Percentiles rank a stretch among this genome's conserved stretches.
These are phyloP conservation scores for Juglanconis oblonga DNA, from an alignment of 2,329 filamentous ascomycete genomes.

Conservation along the genomic window DNA sequence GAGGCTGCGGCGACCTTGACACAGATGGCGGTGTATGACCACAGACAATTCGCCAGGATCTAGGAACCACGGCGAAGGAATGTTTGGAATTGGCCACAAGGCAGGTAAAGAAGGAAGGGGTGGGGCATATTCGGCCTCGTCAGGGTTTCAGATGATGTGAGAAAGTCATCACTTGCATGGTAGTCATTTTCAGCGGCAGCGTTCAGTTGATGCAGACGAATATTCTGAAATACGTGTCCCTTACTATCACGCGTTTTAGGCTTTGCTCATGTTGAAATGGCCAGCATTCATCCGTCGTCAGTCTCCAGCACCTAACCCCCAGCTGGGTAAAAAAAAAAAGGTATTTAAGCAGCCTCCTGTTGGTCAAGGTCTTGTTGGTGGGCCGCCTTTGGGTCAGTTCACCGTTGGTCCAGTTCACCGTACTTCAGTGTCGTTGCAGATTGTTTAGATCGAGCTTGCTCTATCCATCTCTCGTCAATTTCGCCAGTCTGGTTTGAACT, in stretches of 20 bases:
- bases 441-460: not conserved
- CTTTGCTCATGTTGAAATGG: not conserved
- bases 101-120: not conserved
- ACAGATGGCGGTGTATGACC: slow-evolving; percentile 13
- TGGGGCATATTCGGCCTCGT: not conserved
- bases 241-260: not conserved
- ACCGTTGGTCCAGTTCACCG: no score
- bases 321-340: no score
- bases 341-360: no score
- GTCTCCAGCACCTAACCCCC: no score
- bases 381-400: no score
- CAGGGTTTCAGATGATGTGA: not conserved
- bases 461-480: not conserved
- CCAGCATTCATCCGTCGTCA: no score
- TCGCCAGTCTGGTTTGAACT: not conserved
- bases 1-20: slow-evolving; percentile 15
- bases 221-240: not conserved
- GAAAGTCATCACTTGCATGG: not conserved
- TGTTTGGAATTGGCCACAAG: not conserved
- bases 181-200: not conserved
- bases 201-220: not conserved
- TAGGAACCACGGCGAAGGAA: not conserved
- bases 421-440: no score
- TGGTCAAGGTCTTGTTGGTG: no score
- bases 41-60: slow-evolving; percentile 1